Evolutionary conservation across 2,329 filamentous ascomycete genomes (phyloP).

Genomic region (Penicillium polonicum): DNA sequence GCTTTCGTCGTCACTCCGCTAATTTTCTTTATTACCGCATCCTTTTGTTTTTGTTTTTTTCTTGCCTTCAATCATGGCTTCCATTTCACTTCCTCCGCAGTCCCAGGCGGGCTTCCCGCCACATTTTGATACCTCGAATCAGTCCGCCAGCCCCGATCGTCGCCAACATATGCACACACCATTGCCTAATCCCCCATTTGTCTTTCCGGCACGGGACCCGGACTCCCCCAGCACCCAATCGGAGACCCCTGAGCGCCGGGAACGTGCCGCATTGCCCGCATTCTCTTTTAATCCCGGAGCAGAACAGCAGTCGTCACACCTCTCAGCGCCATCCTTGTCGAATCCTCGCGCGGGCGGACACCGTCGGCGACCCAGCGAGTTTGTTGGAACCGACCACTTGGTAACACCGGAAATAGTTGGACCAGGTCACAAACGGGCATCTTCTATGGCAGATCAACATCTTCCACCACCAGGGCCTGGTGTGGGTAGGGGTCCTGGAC

Average conservation of each 20-base stretch:
- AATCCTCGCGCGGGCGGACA: constrained; percentile 62
- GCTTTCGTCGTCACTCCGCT: constrained; percentile 5
- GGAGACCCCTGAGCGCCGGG: constrained; percentile 49
- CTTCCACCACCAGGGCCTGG: constrained; percentile 37
- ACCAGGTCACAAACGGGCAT: constrained; percentile 35
- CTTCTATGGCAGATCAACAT: constrained; percentile 22
- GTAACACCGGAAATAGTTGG: constrained; percentile 64
- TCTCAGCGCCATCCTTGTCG: constrained; percentile 50
- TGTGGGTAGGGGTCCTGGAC: constrained; percentile 49
- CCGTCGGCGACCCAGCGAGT: constrained; percentile 78
- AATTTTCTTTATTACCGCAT: constrained; percentile 11
- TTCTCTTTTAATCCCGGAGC: constrained; percentile 41
- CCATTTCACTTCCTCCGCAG: constrained; percentile 36
- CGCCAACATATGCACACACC: constrained; percentile 32
- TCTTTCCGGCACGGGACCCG: constrained; percentile 56
- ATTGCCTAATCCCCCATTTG: constrained; percentile 62
- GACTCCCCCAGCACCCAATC: constrained; percentile 36
- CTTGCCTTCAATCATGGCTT: constrained; percentile 32
- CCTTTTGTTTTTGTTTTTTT: constrained; percentile 3
- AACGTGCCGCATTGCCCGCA: constrained; percentile 35
- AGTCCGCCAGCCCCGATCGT: constrained; percentile 24
- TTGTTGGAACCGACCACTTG: constrained; percentile 66
- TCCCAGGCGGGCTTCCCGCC: constrained; percentile 31
- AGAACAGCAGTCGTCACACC: constrained; percentile 41
- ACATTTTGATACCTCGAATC: constrained; percentile 25